These are phyloP conservation scores for Corylus avellana DNA, from an alignment of 306 rosid genomes.

Conservation along the genomic window DNA sequence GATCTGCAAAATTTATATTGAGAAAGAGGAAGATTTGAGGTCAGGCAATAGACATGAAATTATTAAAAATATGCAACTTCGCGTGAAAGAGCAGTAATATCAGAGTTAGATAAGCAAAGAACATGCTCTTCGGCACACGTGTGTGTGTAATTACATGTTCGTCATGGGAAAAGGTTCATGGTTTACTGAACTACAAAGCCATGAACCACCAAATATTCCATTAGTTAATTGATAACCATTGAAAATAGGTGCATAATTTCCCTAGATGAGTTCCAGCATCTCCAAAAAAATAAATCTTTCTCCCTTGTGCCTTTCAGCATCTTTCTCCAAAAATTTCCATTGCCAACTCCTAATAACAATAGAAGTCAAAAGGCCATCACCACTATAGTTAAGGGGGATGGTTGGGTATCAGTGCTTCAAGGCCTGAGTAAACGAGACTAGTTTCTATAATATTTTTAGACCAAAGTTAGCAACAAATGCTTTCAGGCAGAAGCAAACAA, in stretches of 20 bases:
- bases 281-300: not conserved
- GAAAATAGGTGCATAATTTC: not conserved
- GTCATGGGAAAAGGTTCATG: not conserved
- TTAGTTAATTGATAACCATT: not conserved
- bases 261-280: not conserved
- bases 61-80: constrained; percentile 24
- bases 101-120: constrained; percentile 6
- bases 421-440: not conserved
- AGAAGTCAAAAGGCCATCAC: not conserved
- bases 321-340: constrained; percentile 2
- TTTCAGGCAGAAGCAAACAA: not conserved
- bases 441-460: not conserved
- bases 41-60: constrained; percentile 8
- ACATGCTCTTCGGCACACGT: constrained; percentile 5
- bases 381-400: not conserved
- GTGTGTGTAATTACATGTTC: constrained; percentile 1
- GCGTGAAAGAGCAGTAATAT: constrained; percentile 20
- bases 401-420: not conserved
- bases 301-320: not conserved
- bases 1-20: constrained; percentile 42
- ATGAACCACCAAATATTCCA: not conserved
- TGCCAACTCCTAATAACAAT: not conserved
- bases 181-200: not conserved
- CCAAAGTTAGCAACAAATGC: not conserved
- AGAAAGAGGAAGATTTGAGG: constrained; percentile 6